A percentile compares a stretch with the other conserved stretches of the same genome.
Evolutionary conservation across 2,329 filamentous ascomycete genomes (phyloP).

Genomic region (Colletotrichum lindemuthianum): DNA sequence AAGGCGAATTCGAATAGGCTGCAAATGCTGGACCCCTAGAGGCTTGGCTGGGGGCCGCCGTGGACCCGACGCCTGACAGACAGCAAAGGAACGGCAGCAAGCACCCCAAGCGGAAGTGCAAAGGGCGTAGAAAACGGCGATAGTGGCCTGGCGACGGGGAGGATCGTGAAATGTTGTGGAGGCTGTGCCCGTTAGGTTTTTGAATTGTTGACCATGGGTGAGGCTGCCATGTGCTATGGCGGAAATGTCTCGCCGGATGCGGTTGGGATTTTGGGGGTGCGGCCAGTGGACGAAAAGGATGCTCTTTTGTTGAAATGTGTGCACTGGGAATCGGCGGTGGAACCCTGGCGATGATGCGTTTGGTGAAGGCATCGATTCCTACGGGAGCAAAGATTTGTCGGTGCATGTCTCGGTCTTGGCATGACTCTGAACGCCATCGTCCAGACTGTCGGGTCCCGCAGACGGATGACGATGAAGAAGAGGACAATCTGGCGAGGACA

Average conservation of each 20-base stretch:
- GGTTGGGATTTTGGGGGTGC: constrained; percentile 3
- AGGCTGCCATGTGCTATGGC: constrained; percentile 34
- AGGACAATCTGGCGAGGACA: neutral
- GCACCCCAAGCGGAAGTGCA: neutral
- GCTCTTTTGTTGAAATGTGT: constrained; percentile 19
- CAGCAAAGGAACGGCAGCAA: neutral
- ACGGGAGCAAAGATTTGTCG: constrained; percentile 4
- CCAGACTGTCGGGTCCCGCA: constrained; percentile 28
- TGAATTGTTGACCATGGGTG: constrained; percentile 15
- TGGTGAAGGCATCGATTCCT: neutral
- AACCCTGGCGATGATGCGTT: constrained; percentile 10
- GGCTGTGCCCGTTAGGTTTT: constrained; percentile 31
- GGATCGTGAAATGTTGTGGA: constrained; percentile 29
- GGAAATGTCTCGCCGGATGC: constrained; percentile 29
- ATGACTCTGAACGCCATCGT: constrained; percentile 18
- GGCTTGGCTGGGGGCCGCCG: constrained; percentile 8
- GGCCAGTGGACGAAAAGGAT: neutral
- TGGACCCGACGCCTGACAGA: constrained; percentile 28
- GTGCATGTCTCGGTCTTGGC: constrained; percentile 23
- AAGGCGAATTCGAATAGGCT: neutral
- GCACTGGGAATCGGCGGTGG: constrained; percentile 1
- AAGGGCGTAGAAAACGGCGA: constrained; percentile 2
- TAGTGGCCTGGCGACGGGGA: constrained; percentile 8
- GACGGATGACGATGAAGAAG: constrained; percentile 26
- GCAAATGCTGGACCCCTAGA: neutral